phyloP scores from a whole-genome alignment of 805 yeast genomes.

The Blastobotrys muscicola region DNA sequence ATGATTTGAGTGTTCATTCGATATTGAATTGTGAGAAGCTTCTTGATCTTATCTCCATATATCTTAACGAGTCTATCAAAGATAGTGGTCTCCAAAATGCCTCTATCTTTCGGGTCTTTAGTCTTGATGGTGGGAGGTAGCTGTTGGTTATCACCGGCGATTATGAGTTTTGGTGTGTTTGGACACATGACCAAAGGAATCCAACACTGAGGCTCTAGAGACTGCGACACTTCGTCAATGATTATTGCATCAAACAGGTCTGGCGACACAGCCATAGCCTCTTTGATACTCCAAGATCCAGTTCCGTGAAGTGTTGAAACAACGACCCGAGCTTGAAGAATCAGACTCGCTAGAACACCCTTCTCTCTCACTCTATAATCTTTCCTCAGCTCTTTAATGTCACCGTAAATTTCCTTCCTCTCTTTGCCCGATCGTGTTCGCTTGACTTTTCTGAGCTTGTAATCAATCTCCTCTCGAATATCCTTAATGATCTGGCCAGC shows the following conservation, averaged over 20 bases:
- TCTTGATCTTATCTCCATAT: conserved; percentile 40
- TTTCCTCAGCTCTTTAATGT: conserved; percentile 56
- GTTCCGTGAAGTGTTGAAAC: conserved; percentile 85
- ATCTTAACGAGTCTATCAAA: conserved; percentile 65
- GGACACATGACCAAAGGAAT: conserved; percentile 70
- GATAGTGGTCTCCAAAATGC: conserved; percentile 51
- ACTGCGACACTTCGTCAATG: conserved; percentile 92
- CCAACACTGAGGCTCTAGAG: conserved; percentile 95
- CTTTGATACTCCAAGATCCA: conserved; percentile 59
- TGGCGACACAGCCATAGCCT: conserved; percentile 32
- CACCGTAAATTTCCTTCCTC: conserved; percentile 55
- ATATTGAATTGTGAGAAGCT: conserved; percentile 68
- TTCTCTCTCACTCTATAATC: conserved; percentile 62
- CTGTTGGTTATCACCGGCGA: conserved; percentile 93
- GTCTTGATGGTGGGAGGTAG: conserved; percentile 79
- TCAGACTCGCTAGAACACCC: conserved; percentile 48
- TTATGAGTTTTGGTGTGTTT: conserved; percentile 47
- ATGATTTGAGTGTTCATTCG: conserved; percentile 76
- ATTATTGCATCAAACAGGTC: conserved; percentile 66
- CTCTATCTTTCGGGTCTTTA: conserved; percentile 33
- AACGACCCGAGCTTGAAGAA: conserved; percentile 57
- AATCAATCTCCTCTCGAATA: conserved; percentile 60
- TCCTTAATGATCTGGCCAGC: conserved; percentile 56
- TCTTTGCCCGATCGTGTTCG: conserved; percentile 57
- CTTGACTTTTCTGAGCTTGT: conserved; percentile 39